Evolutionary conservation across 1,284 basidiomycete species (phyloP).

Genomic region (Rhodotorula sp.): DNA sequence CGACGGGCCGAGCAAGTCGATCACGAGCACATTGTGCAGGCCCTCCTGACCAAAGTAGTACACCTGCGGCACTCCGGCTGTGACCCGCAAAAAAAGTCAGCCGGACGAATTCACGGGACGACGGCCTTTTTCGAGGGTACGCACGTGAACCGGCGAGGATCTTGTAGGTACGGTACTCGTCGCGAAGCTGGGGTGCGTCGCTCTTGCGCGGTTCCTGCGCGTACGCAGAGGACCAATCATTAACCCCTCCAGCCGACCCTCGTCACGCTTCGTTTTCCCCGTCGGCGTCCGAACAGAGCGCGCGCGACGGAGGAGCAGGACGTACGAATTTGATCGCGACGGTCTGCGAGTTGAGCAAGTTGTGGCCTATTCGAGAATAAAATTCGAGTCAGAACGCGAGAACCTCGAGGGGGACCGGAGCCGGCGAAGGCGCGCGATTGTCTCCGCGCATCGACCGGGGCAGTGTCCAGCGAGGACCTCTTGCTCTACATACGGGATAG

Average conservation of each 20-base stretch:
- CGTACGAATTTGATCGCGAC: slow-evolving; percentile 97
- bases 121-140: slow-evolving; percentile 50
- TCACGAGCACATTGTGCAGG: slow-evolving; percentile 95
- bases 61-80: slow-evolving; percentile 60
- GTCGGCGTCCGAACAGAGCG: no score
- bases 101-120: no score
- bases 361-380: slow-evolving; percentile 64
- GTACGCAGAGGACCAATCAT: slow-evolving; percentile 1
- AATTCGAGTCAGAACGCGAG: neutral
- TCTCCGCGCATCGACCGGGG: no score
- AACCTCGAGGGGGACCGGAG: neutral
- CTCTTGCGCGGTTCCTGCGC: slow-evolving; percentile 87
- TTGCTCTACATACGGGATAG: neutral
- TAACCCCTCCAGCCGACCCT: no score
- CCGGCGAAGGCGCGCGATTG: neutral
- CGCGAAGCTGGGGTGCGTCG: slow-evolving; percentile 90
- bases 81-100: no score
- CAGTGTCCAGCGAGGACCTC: neutral
- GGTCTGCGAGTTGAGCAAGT: slow-evolving; percentile 89
- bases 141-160: slow-evolving; percentile 85
- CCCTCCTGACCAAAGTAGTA: slow-evolving; percentile 98
- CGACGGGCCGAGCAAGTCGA: slow-evolving; percentile 88
- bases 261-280: no score
- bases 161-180: slow-evolving; percentile 96
- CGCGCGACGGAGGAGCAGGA: slow-evolving; percentile 38